phyloP scores from a whole-genome alignment of 1,139 yeast species.

The Pneumocystis oryctolagi region DNA sequence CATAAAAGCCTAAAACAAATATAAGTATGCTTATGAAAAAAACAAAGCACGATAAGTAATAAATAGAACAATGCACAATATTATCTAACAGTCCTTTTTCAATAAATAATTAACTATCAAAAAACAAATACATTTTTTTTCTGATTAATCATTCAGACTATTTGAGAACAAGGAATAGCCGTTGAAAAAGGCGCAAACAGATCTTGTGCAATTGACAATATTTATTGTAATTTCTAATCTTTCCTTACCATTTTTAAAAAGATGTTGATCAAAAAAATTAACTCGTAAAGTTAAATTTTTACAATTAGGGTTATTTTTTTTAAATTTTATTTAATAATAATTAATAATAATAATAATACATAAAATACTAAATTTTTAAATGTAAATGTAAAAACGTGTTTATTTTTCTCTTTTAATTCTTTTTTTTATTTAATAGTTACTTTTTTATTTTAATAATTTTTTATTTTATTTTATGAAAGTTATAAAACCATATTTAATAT shows the following conservation, averaged over 20 bases:
- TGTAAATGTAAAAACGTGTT: too few species aligned
- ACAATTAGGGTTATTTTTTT: neutral
- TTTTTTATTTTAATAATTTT: too few species aligned
- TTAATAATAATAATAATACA: neutral
- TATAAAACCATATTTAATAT: too few species aligned
- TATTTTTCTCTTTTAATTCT: neutral
- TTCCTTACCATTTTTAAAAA: neutral
- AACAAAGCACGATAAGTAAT: neutral
- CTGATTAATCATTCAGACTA: too few species aligned
- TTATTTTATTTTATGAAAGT: too few species aligned
- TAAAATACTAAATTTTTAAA: too few species aligned
- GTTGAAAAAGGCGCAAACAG: neutral
- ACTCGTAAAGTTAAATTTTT: neutral
- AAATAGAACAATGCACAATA: neutral
- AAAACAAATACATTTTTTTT: too few species aligned
- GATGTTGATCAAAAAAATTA: neutral
- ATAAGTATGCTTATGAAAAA: neutral
- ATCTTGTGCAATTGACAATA: neutral
- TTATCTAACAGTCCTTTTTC: too few species aligned
- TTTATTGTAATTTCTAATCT: neutral
- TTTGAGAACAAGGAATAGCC: too few species aligned
- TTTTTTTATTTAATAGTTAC: neutral
- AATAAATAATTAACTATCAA: too few species aligned
- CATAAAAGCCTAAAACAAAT: conserved; percentile 43
- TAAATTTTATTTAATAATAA: too few species aligned